A percentile compares a stretch with the other conserved stretches of the same genome.
Evolutionary conservation across 2,329 filamentous ascomycete genomes (phyloP).

Genomic region (Colletotrichum sp.): DNA sequence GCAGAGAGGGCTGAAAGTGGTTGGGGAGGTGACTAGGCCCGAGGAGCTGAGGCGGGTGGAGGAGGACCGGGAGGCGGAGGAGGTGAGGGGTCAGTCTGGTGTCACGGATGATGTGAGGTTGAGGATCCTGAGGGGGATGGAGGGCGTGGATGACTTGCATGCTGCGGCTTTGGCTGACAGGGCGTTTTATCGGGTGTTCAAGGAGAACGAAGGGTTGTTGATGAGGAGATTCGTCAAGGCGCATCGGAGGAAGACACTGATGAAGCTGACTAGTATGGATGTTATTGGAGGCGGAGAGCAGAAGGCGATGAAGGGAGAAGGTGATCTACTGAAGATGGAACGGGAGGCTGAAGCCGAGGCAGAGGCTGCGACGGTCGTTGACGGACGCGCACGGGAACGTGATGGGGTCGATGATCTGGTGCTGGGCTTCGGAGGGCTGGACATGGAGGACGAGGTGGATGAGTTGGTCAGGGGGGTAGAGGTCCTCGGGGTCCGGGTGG

Average conservation of each 20-base stretch:
- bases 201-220: constrained; percentile 46
- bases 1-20: background rate
- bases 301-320: constrained; percentile 30
- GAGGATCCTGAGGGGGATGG: constrained; percentile 44
- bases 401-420: background rate
- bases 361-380: background rate
- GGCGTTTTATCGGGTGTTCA: constrained; percentile 49
- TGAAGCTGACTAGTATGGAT: constrained; percentile 3
- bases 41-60: background rate
- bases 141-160: constrained; percentile 46
- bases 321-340: constrained; percentile 5
- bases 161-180: constrained; percentile 46
- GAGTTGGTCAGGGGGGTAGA: background rate
- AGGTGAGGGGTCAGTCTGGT: constrained; percentile 21
- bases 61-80: background rate
- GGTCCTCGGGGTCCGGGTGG: background rate
- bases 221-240: constrained; percentile 30
- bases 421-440: background rate
- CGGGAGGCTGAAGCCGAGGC: constrained; percentile 21
- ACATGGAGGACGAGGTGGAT: background rate
- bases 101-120: constrained; percentile 43
- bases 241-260: constrained; percentile 7
- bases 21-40: background rate
- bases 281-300: constrained; percentile 28
- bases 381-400: background rate